Base-by-base conservation (phyloP, 116 monocot genomes). In the Iris pallida region DNA sequence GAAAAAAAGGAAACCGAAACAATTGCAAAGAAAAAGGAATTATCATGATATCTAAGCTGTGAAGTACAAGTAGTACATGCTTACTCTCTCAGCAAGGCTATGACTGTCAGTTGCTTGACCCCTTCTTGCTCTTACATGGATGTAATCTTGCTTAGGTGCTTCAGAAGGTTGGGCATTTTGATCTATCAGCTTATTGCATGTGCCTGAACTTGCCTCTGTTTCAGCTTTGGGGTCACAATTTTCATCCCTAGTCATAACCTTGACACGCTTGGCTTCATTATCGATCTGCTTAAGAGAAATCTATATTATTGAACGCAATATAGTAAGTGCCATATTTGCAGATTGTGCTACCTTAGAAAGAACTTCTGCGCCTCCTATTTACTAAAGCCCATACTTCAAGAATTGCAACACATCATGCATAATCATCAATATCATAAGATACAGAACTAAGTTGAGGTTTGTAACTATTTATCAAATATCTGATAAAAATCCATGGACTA, bases 51-150 rank as follows among this genome's bases (percentile, higher is more conserved):
- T 30, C 30, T 30, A 30, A 30, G 30, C 30, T 30, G 30, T 30
- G 30, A 30, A 30, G n/a, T n/a, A 6, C 5, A 48, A 54, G 15
- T 14, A 16, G 15, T 14, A 4, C n/a, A 55, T 55, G 55, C 80
- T 78, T 75, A 88, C 94, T 76, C 94, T 80, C 57, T 94, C 94
- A 6, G 94, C 94, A 18, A 94, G 86, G 69, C 94, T 90, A 53
- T 93, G 93, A 55, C 87, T 93, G 53, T 93, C 93, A 63, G 90
- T 93, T 3, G 93, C 93, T 78, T 93, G 92, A 20, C 89, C 89
- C 16, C 93, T 84, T 76, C 86, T 81, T 46, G 86, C 92, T 74
- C 92, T 83, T n/a, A 89, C 92, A 66, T 93, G 92, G 30, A 90
- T 91, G 61, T 83, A 86, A 69, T 86, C 90, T 81, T 83, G 86